Conservation (phyloP, 345 rosid genomes). For the Combretum micranthum region DNA sequence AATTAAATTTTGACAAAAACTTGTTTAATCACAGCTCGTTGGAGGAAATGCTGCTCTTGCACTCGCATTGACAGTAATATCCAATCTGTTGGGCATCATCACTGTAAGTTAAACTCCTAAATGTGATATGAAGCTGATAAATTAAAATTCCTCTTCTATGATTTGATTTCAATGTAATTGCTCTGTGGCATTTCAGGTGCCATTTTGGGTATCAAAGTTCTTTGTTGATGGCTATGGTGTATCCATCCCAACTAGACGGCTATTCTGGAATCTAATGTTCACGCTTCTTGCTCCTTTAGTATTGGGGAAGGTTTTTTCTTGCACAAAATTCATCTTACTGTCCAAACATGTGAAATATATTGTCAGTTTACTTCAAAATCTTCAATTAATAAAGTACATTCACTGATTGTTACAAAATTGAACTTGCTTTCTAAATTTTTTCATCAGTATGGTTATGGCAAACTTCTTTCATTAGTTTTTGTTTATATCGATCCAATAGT, state of each 20-base stretch:
- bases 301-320: constrained; percentile 17
- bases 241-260: constrained; percentile 20
- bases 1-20: not conserved
- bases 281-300: constrained; percentile 16
- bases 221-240: constrained; percentile 20
- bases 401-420: no score
- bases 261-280: constrained; percentile 22
- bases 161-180: not conserved
- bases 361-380: no score
- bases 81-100: constrained; percentile 15
- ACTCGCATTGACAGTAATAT: constrained; percentile 16
- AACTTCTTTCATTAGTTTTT: no score
- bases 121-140: not conserved
- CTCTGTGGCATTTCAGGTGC: constrained; percentile 10
- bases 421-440: no score
- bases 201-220: constrained; percentile 17
- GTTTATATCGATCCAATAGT: no score
- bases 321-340: not conserved
- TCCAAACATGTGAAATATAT: constrained; percentile 1
- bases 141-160: not conserved
- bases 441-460: no score
- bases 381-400: no score
- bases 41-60: constrained; percentile 23
- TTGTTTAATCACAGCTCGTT: constrained; percentile 12
- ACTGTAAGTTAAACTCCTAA: constrained; percentile 9